A percentile compares a stretch with the other conserved stretches of the same genome.
These are phyloP conservation scores for Acacia pycnantha DNA, from an alignment of 331 rosid genomes.

Conservation along the genomic window DNA sequence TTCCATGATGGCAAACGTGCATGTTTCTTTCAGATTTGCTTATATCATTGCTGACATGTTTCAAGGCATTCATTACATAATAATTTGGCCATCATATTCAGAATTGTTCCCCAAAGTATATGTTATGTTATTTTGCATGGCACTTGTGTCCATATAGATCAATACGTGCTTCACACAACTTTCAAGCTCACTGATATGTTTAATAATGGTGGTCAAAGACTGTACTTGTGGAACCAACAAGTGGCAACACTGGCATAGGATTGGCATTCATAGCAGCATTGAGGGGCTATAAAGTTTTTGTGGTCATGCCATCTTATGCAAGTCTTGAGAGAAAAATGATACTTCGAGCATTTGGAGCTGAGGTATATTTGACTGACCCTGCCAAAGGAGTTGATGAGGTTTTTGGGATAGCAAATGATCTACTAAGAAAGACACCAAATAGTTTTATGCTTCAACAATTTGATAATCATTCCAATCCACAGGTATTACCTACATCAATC, in stretches of 20 bases:
- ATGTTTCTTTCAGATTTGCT: background rate
- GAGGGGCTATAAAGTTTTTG: slow-evolving; percentile 67
- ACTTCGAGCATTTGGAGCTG: slow-evolving; percentile 78
- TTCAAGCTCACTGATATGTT: slow-evolving; percentile 9
- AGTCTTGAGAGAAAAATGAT: slow-evolving; percentile 74
- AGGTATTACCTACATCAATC: slow-evolving; percentile 35
- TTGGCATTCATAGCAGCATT: slow-evolving; percentile 75
- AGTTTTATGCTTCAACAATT: slow-evolving; percentile 56
- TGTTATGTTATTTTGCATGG: background rate
- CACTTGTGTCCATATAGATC: background rate
- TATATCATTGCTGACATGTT: background rate
- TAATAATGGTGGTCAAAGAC: slow-evolving; percentile 45
- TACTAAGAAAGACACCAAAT: slow-evolving; percentile 49
- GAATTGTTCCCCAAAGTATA: background rate
- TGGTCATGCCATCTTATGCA: slow-evolving; percentile 55
- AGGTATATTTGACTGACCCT: slow-evolving; percentile 65
- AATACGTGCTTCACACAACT: slow-evolving; percentile 16
- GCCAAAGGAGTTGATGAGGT: slow-evolving; percentile 53
- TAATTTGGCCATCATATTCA: background rate
- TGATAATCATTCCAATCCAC: slow-evolving; percentile 71
- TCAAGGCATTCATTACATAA: background rate
- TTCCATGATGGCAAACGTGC: background rate
- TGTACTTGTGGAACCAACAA: slow-evolving; percentile 69
- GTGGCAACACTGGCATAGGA: slow-evolving; percentile 90
- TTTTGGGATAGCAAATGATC: slow-evolving; percentile 57